A percentile compares a stretch with the other conserved stretches of the same genome.
These are phyloP conservation scores for Thermochaetoides thermophila DNA, from an alignment of 495 filamentous ascomycete genomes.

Conservation along the genomic window DNA sequence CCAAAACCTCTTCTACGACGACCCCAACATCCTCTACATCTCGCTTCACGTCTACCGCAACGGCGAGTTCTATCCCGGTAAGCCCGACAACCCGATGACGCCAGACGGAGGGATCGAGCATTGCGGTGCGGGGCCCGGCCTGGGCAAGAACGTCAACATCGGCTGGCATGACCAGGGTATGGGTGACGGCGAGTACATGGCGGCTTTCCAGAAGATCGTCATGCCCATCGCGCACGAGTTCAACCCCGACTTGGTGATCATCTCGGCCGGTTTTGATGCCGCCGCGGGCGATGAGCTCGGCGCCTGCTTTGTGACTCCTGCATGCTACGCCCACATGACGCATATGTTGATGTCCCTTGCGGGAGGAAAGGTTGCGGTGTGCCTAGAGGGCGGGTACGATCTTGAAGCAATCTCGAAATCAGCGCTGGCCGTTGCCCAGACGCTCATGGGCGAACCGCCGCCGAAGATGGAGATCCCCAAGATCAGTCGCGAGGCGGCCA, in stretches of 20 bases:
- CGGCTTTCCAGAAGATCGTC: conserved; percentile 89
- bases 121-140: conserved; percentile 56
- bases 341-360: conserved; percentile 98
- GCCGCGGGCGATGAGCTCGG: conserved; percentile 85
- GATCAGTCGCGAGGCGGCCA: conserved; percentile 34
- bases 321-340: conserved; percentile 96
- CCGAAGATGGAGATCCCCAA: conserved; percentile 43
- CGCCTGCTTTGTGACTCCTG: conserved; percentile 76
- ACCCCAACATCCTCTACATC: conserved; percentile 92
- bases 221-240: conserved; percentile 95
- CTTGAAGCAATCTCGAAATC: conserved; percentile 82
- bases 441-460: conserved; percentile 88
- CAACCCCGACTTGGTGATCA: conserved; percentile 84
- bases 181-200: conserved; percentile 94
- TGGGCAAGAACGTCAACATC: conserved; percentile 89
- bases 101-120: conserved; percentile 58
- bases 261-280: conserved; percentile 93
- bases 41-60: conserved; percentile 81
- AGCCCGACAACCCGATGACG: conserved; percentile 40
- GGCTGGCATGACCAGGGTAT: conserved; percentile 85
- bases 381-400: conserved; percentile 93
- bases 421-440: conserved; percentile 78
- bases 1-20: conserved; percentile 89
- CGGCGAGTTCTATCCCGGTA: conserved; percentile 75
- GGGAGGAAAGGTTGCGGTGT: conserved; percentile 76